Percentiles rank a stretch among this genome's conserved stretches.
Evolutionary conservation across 345 rosid species (phyloP).

Genomic region (Ceriops zippeliana): DNA sequence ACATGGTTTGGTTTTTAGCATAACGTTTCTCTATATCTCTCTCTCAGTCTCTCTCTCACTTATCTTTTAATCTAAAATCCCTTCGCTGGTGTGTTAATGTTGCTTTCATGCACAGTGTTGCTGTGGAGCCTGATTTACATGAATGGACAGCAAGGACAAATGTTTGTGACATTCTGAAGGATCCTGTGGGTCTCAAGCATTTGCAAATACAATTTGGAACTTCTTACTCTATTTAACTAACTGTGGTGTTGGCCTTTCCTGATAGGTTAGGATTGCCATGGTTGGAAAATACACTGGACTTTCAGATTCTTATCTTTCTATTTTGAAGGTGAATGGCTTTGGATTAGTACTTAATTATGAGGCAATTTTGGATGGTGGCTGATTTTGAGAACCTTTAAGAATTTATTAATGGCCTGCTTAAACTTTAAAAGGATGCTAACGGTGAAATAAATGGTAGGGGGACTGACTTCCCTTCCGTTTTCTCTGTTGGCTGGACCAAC

Average conservation of each 20-base stretch:
- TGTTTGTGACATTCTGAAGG: slow-evolving; percentile 58
- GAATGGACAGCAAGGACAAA: slow-evolving; percentile 75
- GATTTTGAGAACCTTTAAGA: no score
- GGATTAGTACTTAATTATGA: background rate
- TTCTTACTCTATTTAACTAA: slow-evolving; percentile 11
- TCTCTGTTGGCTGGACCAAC: no score
- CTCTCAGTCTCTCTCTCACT: background rate
- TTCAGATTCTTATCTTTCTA: slow-evolving; percentile 88
- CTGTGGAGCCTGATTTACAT: slow-evolving; percentile 59
- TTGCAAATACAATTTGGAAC: background rate
- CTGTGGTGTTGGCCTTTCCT: background rate
- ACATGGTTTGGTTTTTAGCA: background rate
- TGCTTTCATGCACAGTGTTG: slow-evolving; percentile 40
- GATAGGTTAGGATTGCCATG: slow-evolving; percentile 87
- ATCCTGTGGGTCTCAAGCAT: slow-evolving; percentile 48
- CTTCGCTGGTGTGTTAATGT: background rate
- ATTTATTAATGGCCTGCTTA: no score
- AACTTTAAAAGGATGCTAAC: no score
- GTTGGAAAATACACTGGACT: slow-evolving; percentile 94
- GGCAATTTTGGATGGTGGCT: no score
- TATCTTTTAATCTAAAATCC: background rate
- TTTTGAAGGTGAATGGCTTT: slow-evolving; percentile 51
- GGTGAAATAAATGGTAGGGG: no score
- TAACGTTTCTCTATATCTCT: slow-evolving; percentile 13
- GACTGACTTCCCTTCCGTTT: no score